Evolutionary conservation across 176 grass and related monocot genomes (phyloP).

Genomic region (Oryza meridionalis): DNA sequence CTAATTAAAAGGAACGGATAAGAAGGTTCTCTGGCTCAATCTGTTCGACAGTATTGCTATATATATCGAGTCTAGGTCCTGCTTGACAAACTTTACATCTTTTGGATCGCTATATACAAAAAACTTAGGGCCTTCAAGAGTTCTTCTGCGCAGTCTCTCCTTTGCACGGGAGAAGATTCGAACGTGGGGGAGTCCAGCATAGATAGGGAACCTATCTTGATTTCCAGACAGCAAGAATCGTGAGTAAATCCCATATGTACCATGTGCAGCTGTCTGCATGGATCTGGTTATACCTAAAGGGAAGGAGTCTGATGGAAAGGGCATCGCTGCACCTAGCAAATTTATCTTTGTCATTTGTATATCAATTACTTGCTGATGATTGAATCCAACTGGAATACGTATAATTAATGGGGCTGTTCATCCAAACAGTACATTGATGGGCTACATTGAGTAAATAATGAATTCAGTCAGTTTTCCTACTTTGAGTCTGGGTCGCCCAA

Average conservation of each 20-base stretch:
- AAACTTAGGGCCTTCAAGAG: not conserved
- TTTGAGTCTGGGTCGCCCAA: not conserved
- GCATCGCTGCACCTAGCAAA: too few species aligned
- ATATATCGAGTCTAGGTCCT: not conserved
- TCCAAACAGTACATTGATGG: too few species aligned
- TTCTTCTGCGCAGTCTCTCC: not conserved
- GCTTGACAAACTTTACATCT: not conserved
- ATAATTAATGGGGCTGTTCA: not conserved
- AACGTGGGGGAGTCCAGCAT: not conserved
- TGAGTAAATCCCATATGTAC: not conserved
- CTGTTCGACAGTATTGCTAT: not conserved
- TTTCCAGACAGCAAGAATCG: not conserved
- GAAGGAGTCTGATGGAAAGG: not conserved
- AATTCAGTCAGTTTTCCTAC: too few species aligned
- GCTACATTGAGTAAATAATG: too few species aligned
- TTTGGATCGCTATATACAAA: not conserved
- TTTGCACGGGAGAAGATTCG: not conserved
- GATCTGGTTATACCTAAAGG: not conserved
- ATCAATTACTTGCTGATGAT: not conserved
- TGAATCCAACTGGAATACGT: not conserved
- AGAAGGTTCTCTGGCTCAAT: not conserved
- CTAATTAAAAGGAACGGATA: too few species aligned
- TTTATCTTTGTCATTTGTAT: too few species aligned
- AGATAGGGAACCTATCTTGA: not conserved
- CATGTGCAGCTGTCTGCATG: not conserved